Evolutionary conservation across 2,329 filamentous ascomycete genomes (phyloP).

Genomic region (Alternaria sp.): DNA sequence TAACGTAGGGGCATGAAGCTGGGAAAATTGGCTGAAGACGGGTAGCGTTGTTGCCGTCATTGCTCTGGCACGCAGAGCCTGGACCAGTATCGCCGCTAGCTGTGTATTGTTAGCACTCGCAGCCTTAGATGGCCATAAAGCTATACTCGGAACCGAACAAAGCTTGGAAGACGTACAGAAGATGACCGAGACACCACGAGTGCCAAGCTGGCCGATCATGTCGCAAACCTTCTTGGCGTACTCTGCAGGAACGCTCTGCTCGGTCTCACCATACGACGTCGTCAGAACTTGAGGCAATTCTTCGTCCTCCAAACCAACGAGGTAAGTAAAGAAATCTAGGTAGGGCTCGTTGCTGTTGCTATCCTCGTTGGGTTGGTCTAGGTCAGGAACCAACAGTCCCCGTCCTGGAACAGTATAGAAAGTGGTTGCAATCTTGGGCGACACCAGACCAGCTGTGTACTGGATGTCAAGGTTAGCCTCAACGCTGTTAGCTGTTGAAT

Average conservation of each 20-base stretch:
- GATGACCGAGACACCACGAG: conserved; percentile 53
- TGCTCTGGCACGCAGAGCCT: conserved; percentile 56
- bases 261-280: conserved; percentile 54
- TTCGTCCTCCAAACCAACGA: conserved; percentile 43
- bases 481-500: conserved; percentile 51
- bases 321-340: conserved; percentile 52
- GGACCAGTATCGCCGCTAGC: conserved; percentile 52
- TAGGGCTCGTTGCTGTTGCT: conserved; percentile 60
- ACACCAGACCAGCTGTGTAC: conserved; percentile 57
- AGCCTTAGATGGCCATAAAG: background rate
- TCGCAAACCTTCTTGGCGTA: conserved; percentile 53
- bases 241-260: conserved; percentile 50
- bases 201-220: conserved; percentile 52
- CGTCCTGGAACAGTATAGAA: conserved; percentile 61
- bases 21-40: conserved; percentile 59
- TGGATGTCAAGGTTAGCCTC: conserved; percentile 63
- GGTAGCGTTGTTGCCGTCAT: conserved; percentile 56
- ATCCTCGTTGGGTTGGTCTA: conserved; percentile 55
- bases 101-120: conserved; percentile 2
- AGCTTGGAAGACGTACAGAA: conserved; percentile 31
- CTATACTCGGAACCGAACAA: background rate
- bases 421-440: conserved; percentile 54
- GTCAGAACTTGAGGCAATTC: conserved; percentile 51
- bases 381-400: conserved; percentile 57
- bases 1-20: conserved; percentile 59